phyloP scores from a whole-genome alignment of 768 basidiomycete species.

The Boletus huronensis region DNA sequence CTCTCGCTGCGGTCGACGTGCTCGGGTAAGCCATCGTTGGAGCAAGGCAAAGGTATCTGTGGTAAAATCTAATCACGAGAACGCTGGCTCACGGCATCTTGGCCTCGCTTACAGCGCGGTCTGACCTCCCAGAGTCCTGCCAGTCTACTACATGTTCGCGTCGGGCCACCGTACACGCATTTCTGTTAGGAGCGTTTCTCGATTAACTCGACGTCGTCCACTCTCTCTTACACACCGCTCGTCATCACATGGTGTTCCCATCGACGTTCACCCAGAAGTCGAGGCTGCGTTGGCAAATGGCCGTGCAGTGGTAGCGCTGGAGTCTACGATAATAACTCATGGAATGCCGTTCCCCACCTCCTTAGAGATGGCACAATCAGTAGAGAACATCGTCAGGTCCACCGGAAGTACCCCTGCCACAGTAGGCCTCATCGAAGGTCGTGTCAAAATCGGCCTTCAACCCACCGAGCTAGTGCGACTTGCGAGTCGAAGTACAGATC shows the following conservation, averaged over 20 bases:
- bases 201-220: constrained; percentile 1
- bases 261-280: constrained; percentile 83
- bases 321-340: constrained; percentile 90
- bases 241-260: constrained; percentile 19
- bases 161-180: constrained; percentile 2
- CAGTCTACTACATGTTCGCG: constrained; percentile 15
- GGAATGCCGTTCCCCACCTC: constrained; percentile 85
- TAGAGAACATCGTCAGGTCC: constrained; percentile 71
- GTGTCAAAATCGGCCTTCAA: constrained; percentile 81
- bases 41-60: background rate
- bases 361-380: constrained; percentile 60
- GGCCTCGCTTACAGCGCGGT: background rate
- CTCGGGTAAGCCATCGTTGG: constrained; percentile 22
- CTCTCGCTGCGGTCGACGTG: constrained; percentile 26
- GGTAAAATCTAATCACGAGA: background rate
- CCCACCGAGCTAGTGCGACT: constrained; percentile 62
- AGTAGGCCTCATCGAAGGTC: constrained; percentile 78
- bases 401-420: constrained; percentile 87
- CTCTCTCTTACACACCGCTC: background rate
- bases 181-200: constrained; percentile 2
- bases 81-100: background rate
- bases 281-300: constrained; percentile 66
- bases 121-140: background rate
- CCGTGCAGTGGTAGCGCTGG: constrained; percentile 82
- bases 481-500: constrained; percentile 47